Evolutionary conservation across 1,284 basidiomycete species (phyloP).

Genomic region (Marasmius tenuissimus): DNA sequence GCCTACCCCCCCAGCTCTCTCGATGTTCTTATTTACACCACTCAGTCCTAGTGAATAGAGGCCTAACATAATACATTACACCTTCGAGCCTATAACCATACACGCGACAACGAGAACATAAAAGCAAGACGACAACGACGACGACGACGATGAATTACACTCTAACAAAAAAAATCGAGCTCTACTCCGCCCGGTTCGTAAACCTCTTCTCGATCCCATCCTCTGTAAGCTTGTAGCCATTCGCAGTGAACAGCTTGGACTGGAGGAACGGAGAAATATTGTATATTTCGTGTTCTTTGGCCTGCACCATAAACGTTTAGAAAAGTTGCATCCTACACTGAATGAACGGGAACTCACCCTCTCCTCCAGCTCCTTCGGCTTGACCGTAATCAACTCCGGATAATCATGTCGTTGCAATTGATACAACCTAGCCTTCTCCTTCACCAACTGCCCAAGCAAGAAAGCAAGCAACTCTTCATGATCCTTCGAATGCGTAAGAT

Average conservation of each 20-base stretch:
- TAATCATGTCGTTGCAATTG: conserved; percentile 77
- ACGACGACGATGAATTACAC: too few relatives aligned
- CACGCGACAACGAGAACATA: neutral
- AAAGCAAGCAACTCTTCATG: conserved; percentile 95
- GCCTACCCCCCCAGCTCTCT: neutral
- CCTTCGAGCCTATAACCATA: neutral
- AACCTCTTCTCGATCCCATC: conserved; percentile 74
- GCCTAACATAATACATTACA: neutral
- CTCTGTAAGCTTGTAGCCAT: conserved; percentile 80
- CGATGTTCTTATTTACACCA: neutral
- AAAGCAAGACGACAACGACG: neutral
- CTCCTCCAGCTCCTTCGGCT: conserved; percentile 79
- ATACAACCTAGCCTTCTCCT: conserved; percentile 88
- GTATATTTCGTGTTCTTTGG: conserved; percentile 94
- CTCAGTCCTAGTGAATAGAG: neutral
- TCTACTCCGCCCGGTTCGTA: conserved; percentile 29
- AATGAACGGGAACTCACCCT: conserved; percentile 50
- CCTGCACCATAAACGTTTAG: conserved; percentile 42
- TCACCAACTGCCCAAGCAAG: conserved; percentile 91
- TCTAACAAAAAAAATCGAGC: neutral
- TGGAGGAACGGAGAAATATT: conserved; percentile 86
- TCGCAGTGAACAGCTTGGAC: conserved; percentile 84
- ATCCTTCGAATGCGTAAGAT: conserved; percentile 91
- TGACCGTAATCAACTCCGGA: conserved; percentile 74
- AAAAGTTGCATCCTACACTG: neutral